Evolutionary conservation across 345 rosid genomes (phyloP).

Genomic region (Microthlaspi erraticum): DNA sequence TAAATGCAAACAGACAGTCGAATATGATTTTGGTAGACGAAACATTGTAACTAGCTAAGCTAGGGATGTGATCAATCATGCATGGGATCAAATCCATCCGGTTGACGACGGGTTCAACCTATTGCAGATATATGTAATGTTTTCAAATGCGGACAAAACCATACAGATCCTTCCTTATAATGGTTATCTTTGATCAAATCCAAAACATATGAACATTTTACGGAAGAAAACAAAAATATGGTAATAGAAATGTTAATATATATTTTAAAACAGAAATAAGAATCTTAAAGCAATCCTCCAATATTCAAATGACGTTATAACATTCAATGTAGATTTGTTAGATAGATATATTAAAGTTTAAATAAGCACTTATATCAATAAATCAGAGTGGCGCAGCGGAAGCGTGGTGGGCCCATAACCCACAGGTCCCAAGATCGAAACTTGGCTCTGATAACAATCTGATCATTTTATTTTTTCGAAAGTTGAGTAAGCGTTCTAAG

Average conservation of each 20-base stretch:
- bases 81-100: not conserved
- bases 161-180: no score
- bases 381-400: slow-evolving; percentile 74
- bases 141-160: no score
- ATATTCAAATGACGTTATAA: no score
- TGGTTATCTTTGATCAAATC: not conserved
- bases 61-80: no score
- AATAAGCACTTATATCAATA: not conserved
- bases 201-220: not conserved
- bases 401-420: slow-evolving; percentile 79
- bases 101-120: not conserved
- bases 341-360: no score
- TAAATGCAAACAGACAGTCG: not conserved
- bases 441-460: slow-evolving; percentile 5
- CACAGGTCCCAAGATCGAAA: slow-evolving; percentile 76
- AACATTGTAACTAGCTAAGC: no score
- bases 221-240: not conserved
- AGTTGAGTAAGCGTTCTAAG: no score
- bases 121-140: no score
- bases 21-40: not conserved
- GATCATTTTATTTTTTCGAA: not conserved
- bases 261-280: not conserved
- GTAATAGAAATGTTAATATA: not conserved
- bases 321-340: no score
- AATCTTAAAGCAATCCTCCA: not conserved